Conservation (phyloP, 345 rosid genomes). For the Bruguiera sexangula region DNA sequence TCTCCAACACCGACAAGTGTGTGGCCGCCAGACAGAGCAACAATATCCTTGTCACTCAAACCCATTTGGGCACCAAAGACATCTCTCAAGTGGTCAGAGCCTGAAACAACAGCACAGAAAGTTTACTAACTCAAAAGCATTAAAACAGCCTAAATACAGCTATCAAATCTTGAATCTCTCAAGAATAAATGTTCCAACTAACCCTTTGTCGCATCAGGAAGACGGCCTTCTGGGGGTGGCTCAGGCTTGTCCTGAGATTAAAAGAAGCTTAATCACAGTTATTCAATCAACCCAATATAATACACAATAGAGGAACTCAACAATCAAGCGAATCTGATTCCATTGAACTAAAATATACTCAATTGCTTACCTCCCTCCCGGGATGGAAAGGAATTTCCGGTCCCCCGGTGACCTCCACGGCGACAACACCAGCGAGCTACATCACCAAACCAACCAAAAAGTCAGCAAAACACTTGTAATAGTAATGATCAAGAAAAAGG, state of each 20-base stretch:
- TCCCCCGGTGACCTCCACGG: slow-evolving; percentile 92
- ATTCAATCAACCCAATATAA: not conserved
- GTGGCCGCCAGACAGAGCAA: slow-evolving; percentile 92
- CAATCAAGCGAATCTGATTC: not conserved
- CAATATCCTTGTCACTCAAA: slow-evolving; percentile 84
- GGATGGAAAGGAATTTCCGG: slow-evolving; percentile 97
- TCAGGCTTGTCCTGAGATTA: slow-evolving; percentile 71
- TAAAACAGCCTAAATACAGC: not conserved
- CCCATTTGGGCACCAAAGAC: slow-evolving; percentile 77
- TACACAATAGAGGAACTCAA: not conserved
- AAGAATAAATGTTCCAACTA: slow-evolving; percentile 3
- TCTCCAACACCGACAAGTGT: slow-evolving; percentile 62
- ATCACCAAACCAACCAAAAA: not conserved
- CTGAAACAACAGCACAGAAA: slow-evolving; percentile 22
- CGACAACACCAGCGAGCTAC: slow-evolving; percentile 93
- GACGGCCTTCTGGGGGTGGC: slow-evolving; percentile 97
- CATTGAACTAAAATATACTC: no score
- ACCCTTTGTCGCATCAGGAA: slow-evolving; percentile 94
- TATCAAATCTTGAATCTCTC: not conserved
- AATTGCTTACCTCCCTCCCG: slow-evolving; percentile 72
- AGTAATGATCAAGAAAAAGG: not conserved
- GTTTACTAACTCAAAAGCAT: not conserved
- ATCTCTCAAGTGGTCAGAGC: slow-evolving; percentile 74
- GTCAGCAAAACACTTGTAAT: not conserved
- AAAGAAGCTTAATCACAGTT: not conserved